Evolutionary conservation across 371 early-diverging fungal species (phyloP).

Genomic region (Mucor irregularis): DNA sequence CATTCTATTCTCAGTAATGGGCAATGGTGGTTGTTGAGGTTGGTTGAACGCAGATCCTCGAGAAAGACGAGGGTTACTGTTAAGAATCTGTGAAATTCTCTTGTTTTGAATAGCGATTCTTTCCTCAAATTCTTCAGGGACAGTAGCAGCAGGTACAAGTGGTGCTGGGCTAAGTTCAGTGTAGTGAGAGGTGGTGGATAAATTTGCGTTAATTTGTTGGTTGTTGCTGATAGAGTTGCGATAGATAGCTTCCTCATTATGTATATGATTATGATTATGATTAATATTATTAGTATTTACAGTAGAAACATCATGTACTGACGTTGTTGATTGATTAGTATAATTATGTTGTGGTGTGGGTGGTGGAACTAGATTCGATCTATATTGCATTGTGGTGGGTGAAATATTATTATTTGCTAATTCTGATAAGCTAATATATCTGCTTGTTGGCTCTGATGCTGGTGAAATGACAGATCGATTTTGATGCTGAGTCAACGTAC

Average conservation of each 20-base stretch:
- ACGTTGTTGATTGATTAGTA: conserved; percentile 1
- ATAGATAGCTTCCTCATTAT: no score
- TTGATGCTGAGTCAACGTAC: no score
- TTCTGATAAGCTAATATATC: no score
- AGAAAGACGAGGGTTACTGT: conserved; percentile 8
- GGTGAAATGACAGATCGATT: no score
- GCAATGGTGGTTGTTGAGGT: not conserved
- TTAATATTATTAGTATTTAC: no score
- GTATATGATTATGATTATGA: no score
- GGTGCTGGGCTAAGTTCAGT: not conserved
- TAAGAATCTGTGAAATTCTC: conserved; percentile 10
- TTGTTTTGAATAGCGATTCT: conserved; percentile 11
- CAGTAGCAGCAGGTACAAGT: not conserved
- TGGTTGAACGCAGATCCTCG: no score
- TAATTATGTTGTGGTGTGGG: conserved; percentile 2
- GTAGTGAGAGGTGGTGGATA: not conserved
- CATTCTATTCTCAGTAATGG: conserved; percentile 33
- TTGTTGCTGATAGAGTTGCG: not conserved
- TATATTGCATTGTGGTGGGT: not conserved
- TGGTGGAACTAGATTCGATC: not conserved
- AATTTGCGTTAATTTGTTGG: not conserved
- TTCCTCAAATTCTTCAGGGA: conserved; percentile 7
- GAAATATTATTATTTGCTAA: no score
- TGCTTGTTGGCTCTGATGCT: not conserved
- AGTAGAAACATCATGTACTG: no score